phyloP scores from a whole-genome alignment of 2,329 filamentous ascomycete genomes.

The Colletotrichum higginsianum region DNA sequence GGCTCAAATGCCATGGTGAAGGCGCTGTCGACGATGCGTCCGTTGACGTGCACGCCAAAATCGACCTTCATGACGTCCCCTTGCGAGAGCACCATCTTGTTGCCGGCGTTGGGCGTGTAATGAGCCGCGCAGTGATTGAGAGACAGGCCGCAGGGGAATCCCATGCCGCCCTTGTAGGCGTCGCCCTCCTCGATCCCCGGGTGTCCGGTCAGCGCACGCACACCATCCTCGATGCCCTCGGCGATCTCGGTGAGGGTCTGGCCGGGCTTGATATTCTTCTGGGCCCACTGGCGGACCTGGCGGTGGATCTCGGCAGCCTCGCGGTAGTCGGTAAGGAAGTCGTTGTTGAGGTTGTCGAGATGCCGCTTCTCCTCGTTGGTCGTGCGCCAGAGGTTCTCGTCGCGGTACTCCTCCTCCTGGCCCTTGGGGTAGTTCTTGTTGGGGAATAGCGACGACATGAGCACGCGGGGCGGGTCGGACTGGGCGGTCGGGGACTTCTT shows the following conservation, averaged over 20 bases:
- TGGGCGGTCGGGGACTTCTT: conserved; percentile 77
- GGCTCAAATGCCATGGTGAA: conserved; percentile 85
- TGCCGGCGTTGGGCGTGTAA: conserved; percentile 89
- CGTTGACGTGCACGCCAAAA: conserved; percentile 86
- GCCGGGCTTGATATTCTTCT: conserved; percentile 85
- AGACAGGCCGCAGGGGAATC: conserved; percentile 88
- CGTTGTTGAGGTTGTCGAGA: conserved; percentile 73
- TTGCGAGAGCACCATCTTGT: conserved; percentile 80
- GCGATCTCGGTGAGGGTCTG: conserved; percentile 86
- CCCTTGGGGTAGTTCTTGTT: conserved; percentile 81
- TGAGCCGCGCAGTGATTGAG: conserved; percentile 90
- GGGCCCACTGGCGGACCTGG: conserved; percentile 87
- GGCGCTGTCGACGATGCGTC: conserved; percentile 84
- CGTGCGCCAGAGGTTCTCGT: conserved; percentile 84
- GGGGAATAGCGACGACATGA: conserved; percentile 81
- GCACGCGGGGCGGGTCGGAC: conserved; percentile 82
- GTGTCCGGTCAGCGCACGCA: conserved; percentile 83
- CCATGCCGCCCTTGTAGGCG: conserved; percentile 84
- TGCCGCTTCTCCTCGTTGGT: conserved; percentile 89
- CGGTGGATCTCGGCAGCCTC: conserved; percentile 88
- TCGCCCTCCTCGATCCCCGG: conserved; percentile 84
- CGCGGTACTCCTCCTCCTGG: conserved; percentile 82
- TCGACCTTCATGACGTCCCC: conserved; percentile 88
- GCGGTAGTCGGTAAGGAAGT: conserved; percentile 86
- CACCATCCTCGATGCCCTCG: conserved; percentile 86